These are phyloP conservation scores for Hymenoscyphus fraxineus DNA, from an alignment of 2,329 filamentous ascomycete species.

Conservation along the genomic window DNA sequence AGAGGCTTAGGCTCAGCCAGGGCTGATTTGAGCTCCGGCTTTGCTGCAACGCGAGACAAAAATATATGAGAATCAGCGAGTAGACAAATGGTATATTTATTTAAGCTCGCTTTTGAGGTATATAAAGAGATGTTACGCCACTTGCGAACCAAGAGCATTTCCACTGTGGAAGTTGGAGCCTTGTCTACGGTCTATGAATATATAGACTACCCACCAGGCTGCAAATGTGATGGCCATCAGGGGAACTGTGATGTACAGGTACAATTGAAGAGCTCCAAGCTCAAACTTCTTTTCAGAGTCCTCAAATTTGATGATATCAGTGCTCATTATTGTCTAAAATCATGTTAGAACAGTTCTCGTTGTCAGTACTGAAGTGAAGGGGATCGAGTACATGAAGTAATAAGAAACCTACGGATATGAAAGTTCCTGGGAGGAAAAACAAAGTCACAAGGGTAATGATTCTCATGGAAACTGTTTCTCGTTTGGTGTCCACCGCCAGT, in stretches of 20 bases:
- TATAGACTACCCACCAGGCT: neutral
- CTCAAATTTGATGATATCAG: conserved; percentile 35
- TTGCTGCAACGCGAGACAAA: no score
- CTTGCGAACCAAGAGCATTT: no score
- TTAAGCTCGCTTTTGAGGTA: no score
- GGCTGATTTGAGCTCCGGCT: no score
- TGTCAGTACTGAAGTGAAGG: no score
- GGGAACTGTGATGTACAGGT: neutral
- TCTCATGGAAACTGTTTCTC: conserved; percentile 40
- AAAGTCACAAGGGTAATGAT: conserved; percentile 40
- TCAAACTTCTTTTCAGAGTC: neutral
- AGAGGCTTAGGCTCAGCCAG: no score
- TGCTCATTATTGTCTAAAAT: conserved; percentile 40
- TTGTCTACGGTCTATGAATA: neutral
- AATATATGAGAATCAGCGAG: no score
- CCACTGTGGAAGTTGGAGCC: neutral
- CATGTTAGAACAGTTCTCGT: no score
- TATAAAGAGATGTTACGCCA: no score
- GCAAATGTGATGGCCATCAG: conserved; percentile 1
- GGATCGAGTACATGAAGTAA: neutral
- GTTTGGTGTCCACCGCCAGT: conserved; percentile 35
- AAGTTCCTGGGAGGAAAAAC: conserved; percentile 41
- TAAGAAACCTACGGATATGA: conserved; percentile 34
- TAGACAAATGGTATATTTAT: no score
- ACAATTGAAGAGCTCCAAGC: conserved; percentile 2